A percentile compares a stretch with the other conserved stretches of the same genome.
Evolutionary conservation across 495 filamentous ascomycete species (phyloP).

Genomic region (Aspergillus affinis): DNA sequence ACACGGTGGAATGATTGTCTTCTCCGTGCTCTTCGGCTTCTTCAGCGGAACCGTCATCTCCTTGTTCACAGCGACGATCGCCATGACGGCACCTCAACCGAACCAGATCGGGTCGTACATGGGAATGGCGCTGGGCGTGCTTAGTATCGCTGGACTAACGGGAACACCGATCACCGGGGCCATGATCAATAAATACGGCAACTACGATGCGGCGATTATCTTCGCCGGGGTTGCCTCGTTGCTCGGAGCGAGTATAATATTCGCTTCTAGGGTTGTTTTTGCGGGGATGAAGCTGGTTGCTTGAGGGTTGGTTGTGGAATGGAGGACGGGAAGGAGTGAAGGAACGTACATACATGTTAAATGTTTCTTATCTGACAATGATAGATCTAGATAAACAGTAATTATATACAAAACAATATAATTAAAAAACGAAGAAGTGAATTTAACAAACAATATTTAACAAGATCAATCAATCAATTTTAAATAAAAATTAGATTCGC

Average conservation of each 20-base stretch:
- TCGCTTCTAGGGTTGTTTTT: conserved; percentile 4
- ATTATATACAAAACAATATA: no score
- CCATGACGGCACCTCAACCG: conserved; percentile 18
- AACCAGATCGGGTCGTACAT: conserved; percentile 53
- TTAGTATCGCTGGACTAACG: conserved; percentile 23
- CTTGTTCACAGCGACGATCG: conserved; percentile 30
- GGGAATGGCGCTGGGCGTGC: conserved; percentile 22
- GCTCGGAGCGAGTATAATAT: conserved; percentile 14
- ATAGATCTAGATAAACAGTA: no score
- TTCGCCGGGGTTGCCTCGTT: conserved; percentile 22
- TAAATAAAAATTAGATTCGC: no score
- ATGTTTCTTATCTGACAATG: no score
- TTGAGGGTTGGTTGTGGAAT: background rate
- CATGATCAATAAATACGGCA: conserved; percentile 20
- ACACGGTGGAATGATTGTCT: conserved; percentile 46
- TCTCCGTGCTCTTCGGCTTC: conserved; percentile 57
- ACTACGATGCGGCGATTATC: conserved; percentile 19
- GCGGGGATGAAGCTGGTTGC: background rate
- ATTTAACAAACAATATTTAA: no score
- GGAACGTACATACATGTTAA: no score
- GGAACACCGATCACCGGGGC: conserved; percentile 31
- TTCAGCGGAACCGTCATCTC: conserved; percentile 54
- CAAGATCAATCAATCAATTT: no score
- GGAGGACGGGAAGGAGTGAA: no score
- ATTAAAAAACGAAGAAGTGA: no score